Percentiles rank a stretch among this genome's conserved stretches.
Evolutionary conservation across 768 basidiomycete genomes (phyloP).

Genomic region (Suillus decipiens): DNA sequence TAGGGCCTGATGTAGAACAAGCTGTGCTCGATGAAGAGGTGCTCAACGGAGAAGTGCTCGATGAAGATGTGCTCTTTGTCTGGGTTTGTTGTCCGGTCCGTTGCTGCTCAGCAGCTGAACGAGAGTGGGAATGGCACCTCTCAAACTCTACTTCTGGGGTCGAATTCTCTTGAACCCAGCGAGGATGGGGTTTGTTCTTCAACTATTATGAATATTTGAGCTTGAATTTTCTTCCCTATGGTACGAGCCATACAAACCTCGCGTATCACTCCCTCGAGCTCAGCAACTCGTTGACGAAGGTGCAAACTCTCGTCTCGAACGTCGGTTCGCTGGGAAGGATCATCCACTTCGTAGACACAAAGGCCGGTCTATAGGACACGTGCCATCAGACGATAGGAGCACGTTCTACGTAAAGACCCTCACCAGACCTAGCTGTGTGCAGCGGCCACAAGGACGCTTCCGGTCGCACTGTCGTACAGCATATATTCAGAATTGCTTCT

Average conservation of each 20-base stretch:
- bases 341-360: constrained; percentile 85
- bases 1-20: constrained; percentile 7
- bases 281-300: constrained; percentile 74
- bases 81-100: constrained; percentile 11
- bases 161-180: constrained; percentile 46
- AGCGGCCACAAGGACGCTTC: constrained; percentile 50
- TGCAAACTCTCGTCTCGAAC: constrained; percentile 63
- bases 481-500: neutral
- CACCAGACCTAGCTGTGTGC: constrained; percentile 42
- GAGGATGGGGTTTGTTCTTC: constrained; percentile 73
- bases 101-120: constrained; percentile 18
- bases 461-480: constrained; percentile 41
- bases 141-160: constrained; percentile 28
- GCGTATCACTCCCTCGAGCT: constrained; percentile 83
- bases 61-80: neutral
- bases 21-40: constrained; percentile 7
- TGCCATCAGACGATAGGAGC: constrained; percentile 19
- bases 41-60: neutral
- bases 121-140: constrained; percentile 24
- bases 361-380: constrained; percentile 61
- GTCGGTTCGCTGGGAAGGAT: constrained; percentile 57
- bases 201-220: constrained; percentile 40
- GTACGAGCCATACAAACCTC: constrained; percentile 45
- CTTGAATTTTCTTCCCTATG: neutral
- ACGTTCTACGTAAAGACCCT: constrained; percentile 31